A percentile compares a stretch with the other conserved stretches of the same genome.
Conservation (phyloP, 371 early-diverging fungal species). For the Mucor indicus region DNA sequence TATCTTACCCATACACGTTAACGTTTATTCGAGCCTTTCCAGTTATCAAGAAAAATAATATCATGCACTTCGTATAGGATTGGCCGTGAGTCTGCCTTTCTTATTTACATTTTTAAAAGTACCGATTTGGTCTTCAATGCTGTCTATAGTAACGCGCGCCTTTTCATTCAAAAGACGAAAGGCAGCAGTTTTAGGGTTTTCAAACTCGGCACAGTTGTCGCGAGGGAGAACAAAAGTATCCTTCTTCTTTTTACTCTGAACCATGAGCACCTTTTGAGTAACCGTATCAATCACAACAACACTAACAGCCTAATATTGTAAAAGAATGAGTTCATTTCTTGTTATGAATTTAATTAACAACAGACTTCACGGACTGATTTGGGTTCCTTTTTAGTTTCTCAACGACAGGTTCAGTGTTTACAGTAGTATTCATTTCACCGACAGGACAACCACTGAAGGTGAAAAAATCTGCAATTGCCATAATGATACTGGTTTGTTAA, state of each 20-base stretch:
- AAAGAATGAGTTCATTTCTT: too few species aligned
- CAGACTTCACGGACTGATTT: too few species aligned
- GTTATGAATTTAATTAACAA: too few species aligned
- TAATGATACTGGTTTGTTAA: too few species aligned
- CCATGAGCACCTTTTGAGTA: conserved; percentile 28
- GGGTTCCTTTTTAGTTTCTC: too few species aligned
- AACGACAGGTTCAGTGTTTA: too few species aligned
- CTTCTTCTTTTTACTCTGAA: conserved; percentile 34
- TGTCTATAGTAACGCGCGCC: conserved; percentile 22
- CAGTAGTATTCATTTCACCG: too few species aligned
- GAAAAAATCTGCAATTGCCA: too few species aligned
- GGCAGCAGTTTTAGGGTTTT: conserved; percentile 34
- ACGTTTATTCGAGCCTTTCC: too few species aligned
- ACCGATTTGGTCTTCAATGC: conserved; percentile 23
- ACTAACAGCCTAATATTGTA: conserved; percentile 34
- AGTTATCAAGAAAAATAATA: conserved; percentile 18
- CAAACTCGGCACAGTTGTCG: conserved; percentile 29
- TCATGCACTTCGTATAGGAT: conserved; percentile 43
- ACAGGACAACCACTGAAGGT: too few species aligned
- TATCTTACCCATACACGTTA: conserved; percentile 34
- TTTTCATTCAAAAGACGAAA: conserved; percentile 32
- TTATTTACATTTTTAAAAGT: conserved; percentile 41
- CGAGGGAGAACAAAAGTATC: conserved; percentile 35
- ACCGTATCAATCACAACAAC: conserved; percentile 29
- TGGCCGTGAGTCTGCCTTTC: conserved; percentile 37